These are phyloP conservation scores for Aspergillus sp. DNA, from an alignment of 2,329 filamentous ascomycete genomes.

Conservation along the genomic window DNA sequence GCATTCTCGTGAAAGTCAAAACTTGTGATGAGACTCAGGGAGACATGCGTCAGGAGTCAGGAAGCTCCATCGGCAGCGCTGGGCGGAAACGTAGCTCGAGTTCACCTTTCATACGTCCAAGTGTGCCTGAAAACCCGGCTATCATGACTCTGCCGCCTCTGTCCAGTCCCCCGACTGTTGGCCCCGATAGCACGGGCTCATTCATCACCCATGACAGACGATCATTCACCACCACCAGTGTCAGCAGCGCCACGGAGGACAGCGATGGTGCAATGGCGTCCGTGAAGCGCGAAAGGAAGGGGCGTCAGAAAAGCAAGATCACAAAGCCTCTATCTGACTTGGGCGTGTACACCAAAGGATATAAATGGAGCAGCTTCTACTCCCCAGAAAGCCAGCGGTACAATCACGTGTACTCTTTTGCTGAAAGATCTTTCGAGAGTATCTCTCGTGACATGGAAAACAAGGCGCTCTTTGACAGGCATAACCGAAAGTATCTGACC, in stretches of 20 bases:
- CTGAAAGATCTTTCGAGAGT: constrained; percentile 81
- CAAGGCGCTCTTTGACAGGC: constrained; percentile 76
- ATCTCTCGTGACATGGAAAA: constrained; percentile 72
- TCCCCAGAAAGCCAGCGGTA: constrained; percentile 75
- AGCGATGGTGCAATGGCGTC: constrained; percentile 62
- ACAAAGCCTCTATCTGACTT: constrained; percentile 77
- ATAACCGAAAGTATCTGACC: constrained; percentile 91
- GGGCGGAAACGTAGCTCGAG: constrained; percentile 68
- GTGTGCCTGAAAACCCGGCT: constrained; percentile 56
- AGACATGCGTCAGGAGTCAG: constrained; percentile 43
- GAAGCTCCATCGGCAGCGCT: constrained; percentile 32
- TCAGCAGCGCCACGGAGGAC: constrained; percentile 68
- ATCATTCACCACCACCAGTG: constrained; percentile 53
- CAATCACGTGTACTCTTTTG: constrained; percentile 95
- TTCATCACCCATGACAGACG: constrained; percentile 51
- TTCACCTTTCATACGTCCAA: constrained; percentile 68
- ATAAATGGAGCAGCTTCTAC: constrained; percentile 83
- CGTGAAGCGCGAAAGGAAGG: constrained; percentile 56
- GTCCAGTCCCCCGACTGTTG: constrained; percentile 54
- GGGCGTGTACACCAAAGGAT: constrained; percentile 71
- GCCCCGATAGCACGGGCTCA: constrained; percentile 42
- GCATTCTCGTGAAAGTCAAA: constrained; percentile 93
- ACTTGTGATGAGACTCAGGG: constrained; percentile 60
- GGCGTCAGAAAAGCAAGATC: constrained; percentile 75
- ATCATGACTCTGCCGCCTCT: constrained; percentile 49